These are phyloP conservation scores for Didymella sp. DNA, from an alignment of 2,329 filamentous ascomycete genomes.

Conservation along the genomic window DNA sequence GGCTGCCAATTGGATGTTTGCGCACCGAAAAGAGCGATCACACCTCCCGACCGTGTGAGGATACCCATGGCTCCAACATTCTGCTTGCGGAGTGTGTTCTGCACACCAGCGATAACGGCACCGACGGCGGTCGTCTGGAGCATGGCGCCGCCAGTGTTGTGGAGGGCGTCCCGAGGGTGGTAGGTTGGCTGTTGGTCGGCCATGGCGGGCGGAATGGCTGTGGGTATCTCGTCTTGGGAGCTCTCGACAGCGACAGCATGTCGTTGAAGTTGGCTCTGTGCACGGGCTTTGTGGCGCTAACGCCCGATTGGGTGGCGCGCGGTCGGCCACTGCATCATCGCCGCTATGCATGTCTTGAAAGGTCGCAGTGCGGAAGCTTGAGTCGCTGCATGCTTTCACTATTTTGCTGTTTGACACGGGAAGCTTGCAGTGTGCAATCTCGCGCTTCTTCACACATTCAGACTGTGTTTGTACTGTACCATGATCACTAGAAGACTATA, in stretches of 20 bases:
- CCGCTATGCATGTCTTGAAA: conserved; percentile 12
- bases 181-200: conserved; percentile 56
- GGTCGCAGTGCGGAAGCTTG: conserved; percentile 3
- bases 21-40: conserved; percentile 72
- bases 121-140: conserved; percentile 72
- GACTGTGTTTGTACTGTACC: conserved; percentile 9
- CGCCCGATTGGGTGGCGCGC: conserved; percentile 7
- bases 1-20: conserved; percentile 4
- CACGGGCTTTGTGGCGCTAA: conserved; percentile 21
- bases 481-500: conserved; percentile 7
- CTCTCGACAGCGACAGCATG: conserved; percentile 18
- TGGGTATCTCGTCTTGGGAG: conserved; percentile 32
- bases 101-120: conserved; percentile 75
- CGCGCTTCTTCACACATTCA: not conserved
- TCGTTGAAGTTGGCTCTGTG: conserved; percentile 27
- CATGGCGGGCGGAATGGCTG: conserved; percentile 46
- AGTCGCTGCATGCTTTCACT: conserved; percentile 3
- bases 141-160: conserved; percentile 68
- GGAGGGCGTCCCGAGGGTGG: conserved; percentile 77
- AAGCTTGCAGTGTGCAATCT: not conserved
- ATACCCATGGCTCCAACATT: conserved; percentile 84
- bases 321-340: conserved; percentile 13
- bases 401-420: not conserved
- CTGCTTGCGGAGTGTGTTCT: conserved; percentile 83
- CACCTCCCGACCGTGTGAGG: conserved; percentile 78